Evolutionary conservation across 305 asterid species (phyloP), one percentile per base, ranked within the genome.

Genomic region (Rubia balearica): DNA sequence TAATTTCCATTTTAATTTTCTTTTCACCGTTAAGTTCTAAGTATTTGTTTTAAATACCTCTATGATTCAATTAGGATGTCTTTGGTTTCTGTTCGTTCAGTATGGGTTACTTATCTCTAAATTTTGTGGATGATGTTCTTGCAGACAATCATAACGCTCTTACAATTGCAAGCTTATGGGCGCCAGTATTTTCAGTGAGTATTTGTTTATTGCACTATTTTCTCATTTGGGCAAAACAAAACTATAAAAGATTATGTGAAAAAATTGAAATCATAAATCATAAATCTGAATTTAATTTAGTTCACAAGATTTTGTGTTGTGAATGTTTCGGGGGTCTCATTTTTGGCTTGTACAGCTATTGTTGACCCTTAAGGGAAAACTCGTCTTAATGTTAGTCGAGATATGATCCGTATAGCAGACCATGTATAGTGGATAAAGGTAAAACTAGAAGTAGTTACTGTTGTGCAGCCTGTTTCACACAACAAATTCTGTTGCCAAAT

Each of bases 121-220:
- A 69, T 76, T n/a, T 73, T 69, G 61, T 38, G 65, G 70, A 77
- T 60, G 68, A 72, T 75, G 68, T 84, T 63, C 69, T 68, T 85
- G 87, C 77, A 95, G 99, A 92, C 81, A 95, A 95, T 79, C 89
- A 91, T 81, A 95, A 91, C 81, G 96, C 94, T 70, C 72, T 90
- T 61, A 83, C 99, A 7, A 80, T 95, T 42, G 82, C 82, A 76
- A 85, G 96, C 89, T 84, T 95, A 75, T 95, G 99, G 99, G 92
- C 89, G 68, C 99, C 97, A 42, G 97, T 95, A 74, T 69, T 91
- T 74, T 67, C 85, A 71, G 99, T 95, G 83, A 88, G 98, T 83
- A 57, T 73, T 67, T 73, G 42, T 76, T 7, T 51, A 65, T 57
- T 70, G 66, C 71, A 41, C 49, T 43, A 62, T 69, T 46, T 67